Evolutionary conservation across 139 green algal species (phyloP).

Genomic region (Astrephomene gubernaculifera): DNA sequence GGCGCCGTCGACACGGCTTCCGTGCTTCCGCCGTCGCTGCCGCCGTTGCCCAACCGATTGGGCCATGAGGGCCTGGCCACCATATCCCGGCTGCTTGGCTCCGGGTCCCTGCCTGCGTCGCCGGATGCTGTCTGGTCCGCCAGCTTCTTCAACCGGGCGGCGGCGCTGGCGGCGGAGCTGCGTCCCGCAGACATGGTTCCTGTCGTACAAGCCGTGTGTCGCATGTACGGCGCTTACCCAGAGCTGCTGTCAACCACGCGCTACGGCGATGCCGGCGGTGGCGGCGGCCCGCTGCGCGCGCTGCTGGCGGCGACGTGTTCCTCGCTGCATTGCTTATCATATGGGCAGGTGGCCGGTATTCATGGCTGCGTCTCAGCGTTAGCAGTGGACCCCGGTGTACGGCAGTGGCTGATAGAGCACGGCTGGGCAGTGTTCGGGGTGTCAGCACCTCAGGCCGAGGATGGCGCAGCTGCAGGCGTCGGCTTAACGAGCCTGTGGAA

Average conservation of each 20-base stretch:
- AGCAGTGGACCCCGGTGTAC: not conserved
- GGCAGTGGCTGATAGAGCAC: not conserved
- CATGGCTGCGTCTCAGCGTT: not conserved
- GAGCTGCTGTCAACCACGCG: not conserved
- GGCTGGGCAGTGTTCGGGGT: no score
- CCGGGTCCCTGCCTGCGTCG: not conserved
- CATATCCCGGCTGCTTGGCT: not conserved
- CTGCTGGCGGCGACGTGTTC: not conserved
- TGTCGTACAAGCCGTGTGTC: conserved; percentile 5
- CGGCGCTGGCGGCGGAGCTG: not conserved
- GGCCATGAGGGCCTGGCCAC: not conserved
- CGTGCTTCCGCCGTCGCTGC: not conserved
- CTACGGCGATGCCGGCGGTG: not conserved
- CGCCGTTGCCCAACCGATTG: not conserved
- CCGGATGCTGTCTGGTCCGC: not conserved
- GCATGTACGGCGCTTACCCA: conserved; percentile 5
- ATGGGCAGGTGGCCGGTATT: conserved; percentile 2
- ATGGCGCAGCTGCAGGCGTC: no score
- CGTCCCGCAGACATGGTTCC: conserved; percentile 17
- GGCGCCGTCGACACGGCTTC: not conserved
- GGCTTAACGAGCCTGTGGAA: no score
- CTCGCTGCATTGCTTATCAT: not conserved
- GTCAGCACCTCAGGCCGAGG: no score
- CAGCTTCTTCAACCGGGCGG: not conserved
- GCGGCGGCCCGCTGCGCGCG: not conserved